phyloP scores from a whole-genome alignment of 306 rosid genomes.

The Cucurbita argyrosperma region DNA sequence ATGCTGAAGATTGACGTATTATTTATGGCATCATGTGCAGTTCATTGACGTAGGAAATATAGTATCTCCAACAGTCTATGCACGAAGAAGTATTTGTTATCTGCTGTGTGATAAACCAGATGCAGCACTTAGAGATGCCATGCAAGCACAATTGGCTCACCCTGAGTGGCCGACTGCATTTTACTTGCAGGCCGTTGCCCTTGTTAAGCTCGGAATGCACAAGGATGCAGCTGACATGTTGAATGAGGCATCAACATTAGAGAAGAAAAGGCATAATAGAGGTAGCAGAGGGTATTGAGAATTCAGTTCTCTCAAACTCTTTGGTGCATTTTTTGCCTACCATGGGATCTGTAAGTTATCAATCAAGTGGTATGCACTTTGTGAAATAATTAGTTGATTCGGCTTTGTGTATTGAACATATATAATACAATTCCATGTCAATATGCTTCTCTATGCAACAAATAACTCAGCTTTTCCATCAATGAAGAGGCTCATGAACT shows the following conservation, averaged over 20 bases:
- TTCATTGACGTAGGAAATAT: constrained; percentile 49
- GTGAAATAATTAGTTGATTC: constrained; percentile 36
- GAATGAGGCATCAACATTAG: constrained; percentile 51
- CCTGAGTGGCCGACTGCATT: constrained; percentile 79
- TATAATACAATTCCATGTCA: constrained; percentile 21
- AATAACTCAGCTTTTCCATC: constrained; percentile 78
- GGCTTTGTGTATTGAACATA: constrained; percentile 10
- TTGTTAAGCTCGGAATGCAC: constrained; percentile 60
- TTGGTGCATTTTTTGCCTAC: background rate
- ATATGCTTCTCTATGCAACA: constrained; percentile 22
- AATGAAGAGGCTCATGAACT: constrained; percentile 85
- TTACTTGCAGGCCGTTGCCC: constrained; percentile 80
- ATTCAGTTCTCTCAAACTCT: background rate
- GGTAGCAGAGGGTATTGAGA: constrained; percentile 22
- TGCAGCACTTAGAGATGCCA: constrained; percentile 70
- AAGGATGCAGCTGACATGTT: constrained; percentile 65
- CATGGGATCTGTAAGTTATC: background rate
- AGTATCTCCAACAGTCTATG: constrained; percentile 59
- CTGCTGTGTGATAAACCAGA: constrained; percentile 68
- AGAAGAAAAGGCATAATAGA: constrained; percentile 46
- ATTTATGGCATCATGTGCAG: constrained; percentile 17
- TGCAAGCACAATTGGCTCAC: constrained; percentile 62
- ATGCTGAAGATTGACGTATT: background rate
- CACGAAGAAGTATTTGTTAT: constrained; percentile 49
- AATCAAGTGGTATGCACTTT: constrained; percentile 14